Evolutionary conservation across 805 yeast genomes (phyloP), one percentile per base, ranked within the genome.

Genomic region (Candida pini): DNA sequence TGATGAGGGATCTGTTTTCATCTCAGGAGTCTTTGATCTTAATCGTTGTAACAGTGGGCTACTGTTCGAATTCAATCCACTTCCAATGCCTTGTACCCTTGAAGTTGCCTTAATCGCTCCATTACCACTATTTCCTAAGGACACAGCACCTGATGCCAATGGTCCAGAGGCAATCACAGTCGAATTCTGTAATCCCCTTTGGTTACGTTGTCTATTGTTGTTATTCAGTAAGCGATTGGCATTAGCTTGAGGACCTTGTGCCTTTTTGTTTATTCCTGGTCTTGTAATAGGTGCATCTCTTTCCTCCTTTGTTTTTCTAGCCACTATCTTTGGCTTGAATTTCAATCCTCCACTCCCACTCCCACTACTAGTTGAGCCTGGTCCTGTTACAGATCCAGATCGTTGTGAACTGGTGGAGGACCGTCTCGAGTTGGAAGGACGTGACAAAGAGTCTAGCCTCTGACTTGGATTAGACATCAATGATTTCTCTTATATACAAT

Each of bases 251-350:
- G 28, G n/a, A 36, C 14, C 48, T 36, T 28, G 28, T 47, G 48
- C 40, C 41, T 37, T 47, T 49, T 63, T 39, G 69, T 62, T 44
- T 66, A 71, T 34, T 10, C 58, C 54, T 2, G 58, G 54, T 2
- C 46, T 50, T 5, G 41, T 34, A 12, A 43, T 30, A 4, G 88
- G 87, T 0, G 88, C 89, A 16, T 78, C 95, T 55, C 96, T 67
- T 47, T 87, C 96, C 47, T 84, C 89, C 47, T 85, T 81, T 9
- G 87, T 64, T 54, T 86, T 77, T 59, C 97, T 68, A 0, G 88
- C 88, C 28, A 89, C 95, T 2, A 70, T 80, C 57, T 89, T 89
- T 2, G 97, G 97, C 57, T 79, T 78, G 61, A 89, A 89, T 57
- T 81, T 81, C 40, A 82, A 62, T 2, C 76, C 66, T 47, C 76